Base-by-base conservation (phyloP, 2,329 filamentous ascomycete genomes). In the Verticillium nubilum region DNA sequence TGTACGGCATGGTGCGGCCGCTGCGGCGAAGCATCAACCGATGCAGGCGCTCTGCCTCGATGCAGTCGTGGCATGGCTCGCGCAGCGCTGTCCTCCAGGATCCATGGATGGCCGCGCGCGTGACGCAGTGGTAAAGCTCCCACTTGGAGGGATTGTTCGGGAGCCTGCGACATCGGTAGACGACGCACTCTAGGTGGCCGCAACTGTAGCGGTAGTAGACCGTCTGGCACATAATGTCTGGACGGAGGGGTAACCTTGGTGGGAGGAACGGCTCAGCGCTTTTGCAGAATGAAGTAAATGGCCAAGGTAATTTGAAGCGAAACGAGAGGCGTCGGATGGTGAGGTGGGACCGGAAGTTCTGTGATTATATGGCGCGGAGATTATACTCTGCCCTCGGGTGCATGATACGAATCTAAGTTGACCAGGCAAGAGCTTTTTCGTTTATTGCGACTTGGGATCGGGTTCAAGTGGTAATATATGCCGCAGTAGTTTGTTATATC, bases 181-280 rank as follows among this genome's bases (percentile, higher is more conserved):
- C 31, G n/a, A 57, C 57, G 7, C 28, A n/a, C 55, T 64, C 59
- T 12, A 31, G 25, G 37, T 64, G 63, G 27, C 50, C 33, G 60
- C 64, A 65, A 28, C 54, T 54, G 58, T 65, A 65, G 33, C 27
- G 59, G 58, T 63, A 65, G n/a, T 42, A 61, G 42, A 64, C 63
- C 13, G 57, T 62, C 10, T 55, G 60, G 35, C 62, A 64, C 62
- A 62, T 60, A 19, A 23, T 25, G 42, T n/a, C 15, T 42, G n/a
- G 31, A 33, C 10, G 15, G 31, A 33, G 15, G 35, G 5, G 35
- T 23, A n/a, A 13, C 35, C 29, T 31, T 31, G 29, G 2, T 4
- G 29, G 5, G 29, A 31, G 9, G 29, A 7, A 31, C 29, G 29
- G 29, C 13, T 13, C 29, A 31, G 29, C 3, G 29, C 9, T 31